Conservation (phyloP, 129 eudicot genomes). For the Glebionis coronaria region DNA sequence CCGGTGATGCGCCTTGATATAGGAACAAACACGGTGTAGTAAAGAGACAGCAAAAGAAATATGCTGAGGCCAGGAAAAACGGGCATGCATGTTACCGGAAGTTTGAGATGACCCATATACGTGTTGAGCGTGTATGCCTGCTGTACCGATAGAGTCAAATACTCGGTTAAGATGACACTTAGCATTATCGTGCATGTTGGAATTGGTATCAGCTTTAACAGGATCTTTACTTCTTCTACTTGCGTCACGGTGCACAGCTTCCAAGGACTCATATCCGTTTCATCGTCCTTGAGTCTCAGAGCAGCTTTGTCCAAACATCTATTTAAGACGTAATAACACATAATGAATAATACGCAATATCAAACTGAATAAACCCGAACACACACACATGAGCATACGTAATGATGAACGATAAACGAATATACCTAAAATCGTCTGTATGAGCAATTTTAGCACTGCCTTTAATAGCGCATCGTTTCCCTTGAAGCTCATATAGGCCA, state of each 20-base stretch:
- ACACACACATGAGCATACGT: too few species aligned
- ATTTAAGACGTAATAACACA: neutral
- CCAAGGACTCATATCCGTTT: slow-evolving; percentile 57
- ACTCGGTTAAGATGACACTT: slow-evolving; percentile 71
- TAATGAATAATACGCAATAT: neutral
- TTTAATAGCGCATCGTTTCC: slow-evolving; percentile 76
- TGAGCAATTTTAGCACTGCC: slow-evolving; percentile 82
- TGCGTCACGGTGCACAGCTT: slow-evolving; percentile 89
- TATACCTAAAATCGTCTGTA: slow-evolving; percentile 73
- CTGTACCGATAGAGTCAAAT: slow-evolving; percentile 78
- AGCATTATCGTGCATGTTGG: slow-evolving; percentile 94
- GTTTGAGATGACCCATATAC: slow-evolving; percentile 67
- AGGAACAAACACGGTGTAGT: slow-evolving; percentile 76
- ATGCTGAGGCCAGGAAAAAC: slow-evolving; percentile 94
- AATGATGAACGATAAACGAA: neutral
- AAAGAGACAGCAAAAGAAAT: slow-evolving; percentile 70
- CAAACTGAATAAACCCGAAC: too few species aligned
- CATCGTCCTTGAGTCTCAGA: slow-evolving; percentile 65
- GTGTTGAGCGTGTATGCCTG: slow-evolving; percentile 91
- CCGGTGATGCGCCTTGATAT: slow-evolving; percentile 74
- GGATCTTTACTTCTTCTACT: slow-evolving; percentile 90
- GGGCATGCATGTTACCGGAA: slow-evolving; percentile 98
- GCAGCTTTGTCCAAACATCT: slow-evolving; percentile 97
- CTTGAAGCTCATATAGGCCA: slow-evolving; percentile 83
- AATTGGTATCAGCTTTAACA: slow-evolving; percentile 62